Evolutionary conservation across 768 basidiomycete species (phyloP), one percentile per base, ranked within the genome.

Genomic region (Paxillus ammoniavirescens): DNA sequence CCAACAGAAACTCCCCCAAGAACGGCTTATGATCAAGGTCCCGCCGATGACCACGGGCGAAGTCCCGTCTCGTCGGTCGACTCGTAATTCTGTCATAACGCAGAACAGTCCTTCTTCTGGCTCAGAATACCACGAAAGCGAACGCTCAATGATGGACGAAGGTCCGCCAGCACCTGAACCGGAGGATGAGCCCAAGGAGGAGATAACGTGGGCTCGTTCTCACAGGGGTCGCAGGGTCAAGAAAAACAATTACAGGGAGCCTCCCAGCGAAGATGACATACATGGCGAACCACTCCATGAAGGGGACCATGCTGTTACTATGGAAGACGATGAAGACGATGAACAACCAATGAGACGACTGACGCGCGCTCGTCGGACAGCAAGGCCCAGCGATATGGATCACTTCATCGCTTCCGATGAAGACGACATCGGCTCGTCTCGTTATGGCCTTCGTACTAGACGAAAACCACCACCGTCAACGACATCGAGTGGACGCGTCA

Each of bases 341-440:
- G 66, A 64, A 1, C 56, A 65, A 26, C 61, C 63, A 48, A 65
- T 61, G 13, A 58, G 26, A 33, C 61, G 57, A 14, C 0, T 53
- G 4, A 0, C 47, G n/a, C 67, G 65, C 45, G 14, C 50, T 47
- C 63, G 59, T 37, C 50, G 15, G 33, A 21, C 53, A 15, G 41
- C 21, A 23, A 51, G 38, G 55, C 45, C 42, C 15, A 63, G 60
- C 49, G 67, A 62, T 31, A 54, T 73, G 1, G 66, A 61, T 2
- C 72, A 69, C 2, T 72, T 74, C 55, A 69, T 79, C 57, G 76
- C 73, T 48, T 70, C 68, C 26, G 77, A 79, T 57, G 81, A 79
- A 17, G 80, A 79, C 23, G 70, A 73, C 26, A 60, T 10, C 26
- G 8, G 15, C 30, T 21, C 23, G 9, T 47, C 13, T 37, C 70